Evolutionary conservation across 345 rosid species (phyloP), one percentile per base, ranked within the genome.

Genomic region (Gossypium arboreum): DNA sequence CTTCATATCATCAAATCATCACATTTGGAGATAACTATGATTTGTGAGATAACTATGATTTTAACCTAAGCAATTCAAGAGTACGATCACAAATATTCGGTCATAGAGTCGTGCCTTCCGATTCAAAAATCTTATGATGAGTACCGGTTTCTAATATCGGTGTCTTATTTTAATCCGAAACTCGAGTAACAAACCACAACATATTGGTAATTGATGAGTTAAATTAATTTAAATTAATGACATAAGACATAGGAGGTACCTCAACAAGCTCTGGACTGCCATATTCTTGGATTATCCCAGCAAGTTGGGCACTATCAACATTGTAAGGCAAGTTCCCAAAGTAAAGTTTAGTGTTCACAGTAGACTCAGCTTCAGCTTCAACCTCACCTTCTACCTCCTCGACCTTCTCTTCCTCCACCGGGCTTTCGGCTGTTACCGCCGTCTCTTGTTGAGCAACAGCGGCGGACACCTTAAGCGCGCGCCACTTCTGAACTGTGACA

Each of bases 321-420:
- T 86, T 92, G 58, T 89, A 94, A 65, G 98, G 97, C 79, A 94
- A 83, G 76, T 94, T 94, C 58, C 98, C 99, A 72, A 92, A 88
- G 84, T 91, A 94, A 71, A 94, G 92, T 84, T 92, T 94, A 29
- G 98, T 92, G 62, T 79, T 86, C 12, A 84, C 71, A n/a, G 76
- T 2, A 7, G 44, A 76, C 48, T 66, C 70, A 62, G 61, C 73
- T 11, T 75, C 80, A 18, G 27, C 76, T 44, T 80, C 84, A 47
- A 34, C 41, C 43, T 55, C 82, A 27, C 43, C 76, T 18, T 13
- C 72, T 15, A 1, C 2, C 41, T 29, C 45, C 81, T 12, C 41
- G 41, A 34, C 13, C 75, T 20, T 16, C 78, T 2, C 59, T 56
- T 65, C 80, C 41, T 75, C 86, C 55, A 34, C 76, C 68, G 15